Evolutionary conservation across 2,329 filamentous ascomycete species (phyloP).

Genomic region (Hymenotorrendiella dingleyae): DNA sequence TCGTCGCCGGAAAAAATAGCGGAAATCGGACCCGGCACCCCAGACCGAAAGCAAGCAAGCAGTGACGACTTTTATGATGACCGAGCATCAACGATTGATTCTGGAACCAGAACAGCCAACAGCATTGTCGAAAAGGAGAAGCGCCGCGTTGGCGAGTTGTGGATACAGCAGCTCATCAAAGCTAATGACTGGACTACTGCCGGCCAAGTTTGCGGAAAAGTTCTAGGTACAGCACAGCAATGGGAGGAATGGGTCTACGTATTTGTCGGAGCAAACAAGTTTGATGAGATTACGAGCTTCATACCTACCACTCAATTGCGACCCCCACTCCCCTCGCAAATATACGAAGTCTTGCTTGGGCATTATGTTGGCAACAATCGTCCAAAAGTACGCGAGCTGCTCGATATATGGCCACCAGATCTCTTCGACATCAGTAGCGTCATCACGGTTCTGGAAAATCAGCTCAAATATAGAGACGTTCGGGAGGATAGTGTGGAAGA

Average conservation of each 20-base stretch:
- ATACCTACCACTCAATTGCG: slow-evolving; percentile 73
- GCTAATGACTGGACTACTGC: slow-evolving; percentile 70
- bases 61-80: slow-evolving; percentile 72
- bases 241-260: slow-evolving; percentile 97
- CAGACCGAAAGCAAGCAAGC: slow-evolving; percentile 30
- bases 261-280: slow-evolving; percentile 79
- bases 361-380: slow-evolving; percentile 82
- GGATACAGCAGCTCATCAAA: slow-evolving; percentile 80
- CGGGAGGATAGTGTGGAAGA: slow-evolving; percentile 70
- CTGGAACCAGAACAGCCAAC: slow-evolving; percentile 50
- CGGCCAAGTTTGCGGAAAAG: slow-evolving; percentile 74
- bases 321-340: slow-evolving; percentile 70
- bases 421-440: slow-evolving; percentile 76
- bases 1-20: slow-evolving; percentile 35
- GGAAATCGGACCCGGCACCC: slow-evolving; percentile 37
- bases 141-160: slow-evolving; percentile 82
- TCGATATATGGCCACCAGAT: slow-evolving; percentile 79
- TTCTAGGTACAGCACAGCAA: slow-evolving; percentile 68
- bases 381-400: slow-evolving; percentile 66
- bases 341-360: slow-evolving; percentile 84
- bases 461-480: slow-evolving; percentile 70
- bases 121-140: slow-evolving; percentile 80
- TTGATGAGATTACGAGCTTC: slow-evolving; percentile 82
- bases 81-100: slow-evolving; percentile 55
- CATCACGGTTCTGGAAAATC: slow-evolving; percentile 72